A percentile compares a stretch with the other conserved stretches of the same genome.
Evolutionary conservation across 768 basidiomycete species (phyloP).

Genomic region (Amanita jacksonii): DNA sequence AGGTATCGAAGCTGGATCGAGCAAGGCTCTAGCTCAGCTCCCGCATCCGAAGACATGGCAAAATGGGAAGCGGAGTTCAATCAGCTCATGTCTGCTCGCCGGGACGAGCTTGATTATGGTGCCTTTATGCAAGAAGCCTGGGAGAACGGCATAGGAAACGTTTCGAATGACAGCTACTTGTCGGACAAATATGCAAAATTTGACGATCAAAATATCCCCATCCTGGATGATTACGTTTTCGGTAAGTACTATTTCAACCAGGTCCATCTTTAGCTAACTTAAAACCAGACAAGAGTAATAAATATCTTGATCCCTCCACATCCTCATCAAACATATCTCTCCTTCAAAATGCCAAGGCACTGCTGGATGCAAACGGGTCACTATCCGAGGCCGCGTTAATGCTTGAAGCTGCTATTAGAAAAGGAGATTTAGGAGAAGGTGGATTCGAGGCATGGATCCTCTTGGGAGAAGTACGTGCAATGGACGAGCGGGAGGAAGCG

Average conservation of each 20-base stretch:
- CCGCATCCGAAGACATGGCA: constrained; percentile 52
- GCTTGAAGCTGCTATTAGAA: constrained; percentile 85
- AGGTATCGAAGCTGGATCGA: constrained; percentile 54
- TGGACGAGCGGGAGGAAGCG: constrained; percentile 82
- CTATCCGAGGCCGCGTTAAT: constrained; percentile 80
- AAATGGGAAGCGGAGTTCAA: constrained; percentile 83
- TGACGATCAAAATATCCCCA: constrained; percentile 68
- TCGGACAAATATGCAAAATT: constrained; percentile 34
- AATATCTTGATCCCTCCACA: constrained; percentile 46
- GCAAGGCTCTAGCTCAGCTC: constrained; percentile 47
- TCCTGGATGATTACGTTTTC: constrained; percentile 64
- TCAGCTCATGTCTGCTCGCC: constrained; percentile 60
- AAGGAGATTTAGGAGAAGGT: constrained; percentile 68
- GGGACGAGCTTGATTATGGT: constrained; percentile 60
- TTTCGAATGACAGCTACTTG: constrained; percentile 20
- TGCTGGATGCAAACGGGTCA: constrained; percentile 75
- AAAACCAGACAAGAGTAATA: constrained; percentile 58
- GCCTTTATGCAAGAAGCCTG: constrained; percentile 54
- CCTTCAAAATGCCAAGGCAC: constrained; percentile 63
- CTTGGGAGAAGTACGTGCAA: constrained; percentile 79
- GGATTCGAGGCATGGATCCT: constrained; percentile 90
- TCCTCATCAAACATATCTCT: constrained; percentile 31
- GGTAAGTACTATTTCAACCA: constrained; percentile 37
- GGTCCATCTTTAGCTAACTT: constrained; percentile 1
- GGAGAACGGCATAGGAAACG: constrained; percentile 44